Evolutionary conservation across 2,329 filamentous ascomycete species (phyloP).

Genomic region (Fusarium sp.): DNA sequence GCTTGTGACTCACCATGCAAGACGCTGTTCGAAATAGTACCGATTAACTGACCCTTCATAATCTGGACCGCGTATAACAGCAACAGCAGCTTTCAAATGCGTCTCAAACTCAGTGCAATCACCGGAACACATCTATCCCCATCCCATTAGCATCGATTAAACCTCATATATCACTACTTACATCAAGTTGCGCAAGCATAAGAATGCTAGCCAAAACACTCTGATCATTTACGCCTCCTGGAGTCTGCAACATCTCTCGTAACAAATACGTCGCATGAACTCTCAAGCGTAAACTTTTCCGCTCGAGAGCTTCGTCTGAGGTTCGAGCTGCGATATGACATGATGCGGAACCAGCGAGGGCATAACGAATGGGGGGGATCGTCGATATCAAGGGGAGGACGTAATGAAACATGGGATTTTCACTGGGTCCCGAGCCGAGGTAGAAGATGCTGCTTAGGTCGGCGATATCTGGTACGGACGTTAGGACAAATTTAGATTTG

Average conservation of each 20-base stretch:
- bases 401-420: conserved; percentile 26
- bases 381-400: conserved; percentile 16
- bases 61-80: neutral
- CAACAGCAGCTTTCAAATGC: conserved; percentile 7
- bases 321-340: conserved; percentile 21
- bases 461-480: neutral
- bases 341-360: conserved; percentile 16
- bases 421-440: conserved; percentile 11
- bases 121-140: conserved; percentile 18
- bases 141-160: neutral
- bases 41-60: neutral
- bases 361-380: conserved; percentile 11
- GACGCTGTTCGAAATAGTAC: conserved; percentile 22
- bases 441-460: conserved; percentile 23
- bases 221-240: neutral
- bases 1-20: neutral
- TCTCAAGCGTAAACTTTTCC: conserved; percentile 13
- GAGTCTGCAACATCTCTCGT: neutral
- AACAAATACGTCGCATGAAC: conserved; percentile 8
- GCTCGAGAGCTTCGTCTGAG: neutral
- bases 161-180: neutral
- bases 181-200: conserved; percentile 26
- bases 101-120: conserved; percentile 21
- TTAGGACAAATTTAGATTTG: too few relatives aligned
- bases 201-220: conserved; percentile 9